A percentile compares a stretch with the other conserved stretches of the same genome.
Conservation (phyloP, 2,329 filamentous ascomycete species). For the Volutella citrinella region DNA sequence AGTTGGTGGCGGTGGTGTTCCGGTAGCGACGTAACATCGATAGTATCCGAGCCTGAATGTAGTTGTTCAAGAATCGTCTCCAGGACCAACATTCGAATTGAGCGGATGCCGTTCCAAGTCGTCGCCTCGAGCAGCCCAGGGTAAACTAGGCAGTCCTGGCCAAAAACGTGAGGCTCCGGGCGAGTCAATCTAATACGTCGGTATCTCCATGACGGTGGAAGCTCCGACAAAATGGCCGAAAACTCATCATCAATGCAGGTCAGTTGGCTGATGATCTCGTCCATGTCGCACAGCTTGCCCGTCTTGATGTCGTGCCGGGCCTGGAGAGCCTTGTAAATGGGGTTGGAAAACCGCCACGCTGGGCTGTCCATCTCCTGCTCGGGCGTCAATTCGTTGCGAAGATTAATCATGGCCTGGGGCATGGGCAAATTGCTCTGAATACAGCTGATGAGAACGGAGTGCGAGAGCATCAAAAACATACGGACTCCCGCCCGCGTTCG, state of each 20-base stretch:
- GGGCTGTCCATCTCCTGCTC: slow-evolving; percentile 36
- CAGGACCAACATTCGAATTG: slow-evolving; percentile 44
- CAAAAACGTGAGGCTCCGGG: slow-evolving; percentile 40
- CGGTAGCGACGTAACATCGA: slow-evolving; percentile 23
- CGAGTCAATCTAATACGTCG: slow-evolving; percentile 37
- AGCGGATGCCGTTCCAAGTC: slow-evolving; percentile 47
- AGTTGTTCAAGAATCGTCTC: slow-evolving; percentile 46
- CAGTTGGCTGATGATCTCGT: slow-evolving; percentile 34
- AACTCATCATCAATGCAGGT: slow-evolving; percentile 43
- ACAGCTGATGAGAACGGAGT: slow-evolving; percentile 50
- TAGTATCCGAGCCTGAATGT: slow-evolving; percentile 16
- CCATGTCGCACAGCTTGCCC: slow-evolving; percentile 32
- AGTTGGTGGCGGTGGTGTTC: slow-evolving; percentile 33
- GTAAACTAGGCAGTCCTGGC: slow-evolving; percentile 44
- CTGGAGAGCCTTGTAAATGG: slow-evolving; percentile 44
- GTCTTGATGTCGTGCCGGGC: slow-evolving; percentile 45
- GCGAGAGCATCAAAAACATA: slow-evolving; percentile 54
- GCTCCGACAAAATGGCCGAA: slow-evolving; percentile 32
- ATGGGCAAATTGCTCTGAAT: slow-evolving; percentile 47
- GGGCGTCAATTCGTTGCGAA: slow-evolving; percentile 41
- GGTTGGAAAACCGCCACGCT: slow-evolving; percentile 40
- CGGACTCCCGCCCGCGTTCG: slow-evolving; percentile 41
- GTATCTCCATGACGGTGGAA: slow-evolving; percentile 42
- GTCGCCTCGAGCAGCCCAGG: slow-evolving; percentile 42
- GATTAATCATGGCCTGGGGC: slow-evolving; percentile 44